These are phyloP conservation scores for Ascochyta viciae-villosae DNA, from an alignment of 2,329 filamentous ascomycete genomes.

Conservation along the genomic window DNA sequence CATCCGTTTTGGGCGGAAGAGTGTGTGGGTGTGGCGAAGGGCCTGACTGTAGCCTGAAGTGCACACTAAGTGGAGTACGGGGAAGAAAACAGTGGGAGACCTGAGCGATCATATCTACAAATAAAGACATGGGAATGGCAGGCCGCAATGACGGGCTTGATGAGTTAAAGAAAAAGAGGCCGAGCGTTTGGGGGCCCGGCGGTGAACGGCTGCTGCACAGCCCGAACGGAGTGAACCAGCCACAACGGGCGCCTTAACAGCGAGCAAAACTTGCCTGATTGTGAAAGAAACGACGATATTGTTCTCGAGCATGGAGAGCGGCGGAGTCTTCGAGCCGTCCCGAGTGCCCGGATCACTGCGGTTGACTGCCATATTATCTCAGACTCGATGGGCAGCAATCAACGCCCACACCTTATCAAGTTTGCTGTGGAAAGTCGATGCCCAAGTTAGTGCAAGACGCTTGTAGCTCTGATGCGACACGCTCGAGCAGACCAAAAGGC, in stretches of 20 bases:
- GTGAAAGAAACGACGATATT: background rate
- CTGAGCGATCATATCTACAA: conserved; percentile 10
- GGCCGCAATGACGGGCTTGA: conserved; percentile 32
- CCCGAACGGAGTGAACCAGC: conserved; percentile 21
- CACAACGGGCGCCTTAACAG: conserved; percentile 12
- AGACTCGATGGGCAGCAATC: conserved; percentile 37
- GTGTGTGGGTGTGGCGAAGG: conserved; percentile 36
- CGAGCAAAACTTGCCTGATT: conserved; percentile 12
- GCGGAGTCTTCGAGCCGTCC: conserved; percentile 1
- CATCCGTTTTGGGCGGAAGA: conserved; percentile 32
- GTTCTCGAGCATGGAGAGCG: background rate
- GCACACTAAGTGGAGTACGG: conserved; percentile 1
- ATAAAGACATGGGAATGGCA: conserved; percentile 26
- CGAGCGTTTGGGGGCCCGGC: conserved; percentile 28
- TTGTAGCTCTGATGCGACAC: conserved; percentile 4
- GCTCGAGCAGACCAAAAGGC: conserved; percentile 5
- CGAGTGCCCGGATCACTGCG: conserved; percentile 3
- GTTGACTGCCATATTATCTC: conserved; percentile 21
- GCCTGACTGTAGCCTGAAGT: conserved; percentile 43
- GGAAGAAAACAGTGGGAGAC: background rate
- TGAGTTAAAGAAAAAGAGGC: conserved; percentile 32
- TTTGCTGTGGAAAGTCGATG: background rate
- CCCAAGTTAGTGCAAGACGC: conserved; percentile 3
- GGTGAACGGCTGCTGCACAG: conserved; percentile 45
- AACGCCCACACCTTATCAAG: conserved; percentile 19